Percentiles rank a stretch among this genome's conserved stretches.
phyloP scores from a whole-genome alignment of 2,329 filamentous ascomycete genomes.

The Aspergillus nomiae region DNA sequence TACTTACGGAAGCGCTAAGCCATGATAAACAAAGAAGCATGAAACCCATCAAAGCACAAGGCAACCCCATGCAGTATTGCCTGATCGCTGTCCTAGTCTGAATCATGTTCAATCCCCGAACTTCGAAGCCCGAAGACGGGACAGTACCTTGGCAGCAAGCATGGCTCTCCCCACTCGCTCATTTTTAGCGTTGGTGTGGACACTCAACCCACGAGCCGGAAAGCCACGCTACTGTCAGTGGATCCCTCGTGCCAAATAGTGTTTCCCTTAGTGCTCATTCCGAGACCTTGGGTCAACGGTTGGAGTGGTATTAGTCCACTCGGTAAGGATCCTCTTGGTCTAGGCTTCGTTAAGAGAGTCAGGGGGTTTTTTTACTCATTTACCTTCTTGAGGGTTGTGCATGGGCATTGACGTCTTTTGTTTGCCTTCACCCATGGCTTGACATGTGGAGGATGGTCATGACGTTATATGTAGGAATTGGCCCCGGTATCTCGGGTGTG shows the following conservation, averaged over 20 bases:
- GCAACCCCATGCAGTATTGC: neutral
- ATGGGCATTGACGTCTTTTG: neutral
- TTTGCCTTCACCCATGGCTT: neutral
- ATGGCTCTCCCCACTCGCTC: neutral
- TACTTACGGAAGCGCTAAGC: neutral
- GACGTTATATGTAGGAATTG: neutral
- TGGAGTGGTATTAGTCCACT: neutral
- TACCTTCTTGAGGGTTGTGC: neutral
- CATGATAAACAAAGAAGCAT: neutral
- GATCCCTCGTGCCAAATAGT: neutral
- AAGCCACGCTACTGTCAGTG: slow-evolving; percentile 1
- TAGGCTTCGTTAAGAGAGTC: neutral
- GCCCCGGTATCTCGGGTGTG: neutral
- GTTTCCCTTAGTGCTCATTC: neutral
- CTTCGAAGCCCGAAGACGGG: neutral
- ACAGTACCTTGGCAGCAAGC: neutral
- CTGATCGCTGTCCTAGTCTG: neutral
- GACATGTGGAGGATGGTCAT: neutral
- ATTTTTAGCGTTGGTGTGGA: neutral
- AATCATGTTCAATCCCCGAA: neutral
- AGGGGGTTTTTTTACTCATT: neutral
- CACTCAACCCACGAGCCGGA: neutral
- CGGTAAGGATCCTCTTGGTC: neutral
- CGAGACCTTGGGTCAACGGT: slow-evolving; percentile 4
- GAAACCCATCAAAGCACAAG: neutral